Base-by-base conservation (phyloP, 306 rosid species). In the Inga laurina region DNA sequence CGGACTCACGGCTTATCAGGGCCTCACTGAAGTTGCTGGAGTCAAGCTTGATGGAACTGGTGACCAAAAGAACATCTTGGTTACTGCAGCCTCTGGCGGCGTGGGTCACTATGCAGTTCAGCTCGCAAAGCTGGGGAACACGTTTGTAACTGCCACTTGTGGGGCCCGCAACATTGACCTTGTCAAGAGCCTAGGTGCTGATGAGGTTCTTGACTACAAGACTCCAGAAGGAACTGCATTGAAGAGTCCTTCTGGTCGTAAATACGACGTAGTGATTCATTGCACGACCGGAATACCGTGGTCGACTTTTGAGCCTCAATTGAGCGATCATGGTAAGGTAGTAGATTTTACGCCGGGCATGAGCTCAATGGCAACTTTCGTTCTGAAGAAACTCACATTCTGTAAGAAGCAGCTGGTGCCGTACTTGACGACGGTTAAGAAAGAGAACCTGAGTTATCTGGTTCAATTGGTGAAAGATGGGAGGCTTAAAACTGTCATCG, bases 141-240 rank as follows among this genome's bases (percentile, higher is more conserved):
- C 82, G 9, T 88, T 90, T 5, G 91, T 90, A 10, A 93, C 97
- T 3, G 95, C 95, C 57, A 93, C 95, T 43, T 91, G 95, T 34
- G 97, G 93, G 0, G 91, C 93, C 14, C 91, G 94, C 24, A 88
- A 93, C 84, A 32, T 90, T 15, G 90, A 88, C 45, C 59, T 93
- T 16, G 94, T 92, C 62, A 87, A 84, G 89, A 79, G 87, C 86
- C 75, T 89, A 74, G 93, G 97, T 2, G 97, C 94, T 22, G 94
- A 93, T 75, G 97, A 90, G 90, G 90, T 93, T 82, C 87, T 93
- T 49, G 97, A 93, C 88, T 89, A 89, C 82, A 90, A 52, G 68
- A 86, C 92, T 27, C 92, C 92, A 21, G 92, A 89, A 22, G 93
- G 94, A 70, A 89, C 76, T 46, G 83, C 93, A 30, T 81, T 91